Percentiles rank a stretch among this genome's conserved stretches.
Conservation (phyloP, 148 eudicot species). For the Nyssa sinensis region DNA sequence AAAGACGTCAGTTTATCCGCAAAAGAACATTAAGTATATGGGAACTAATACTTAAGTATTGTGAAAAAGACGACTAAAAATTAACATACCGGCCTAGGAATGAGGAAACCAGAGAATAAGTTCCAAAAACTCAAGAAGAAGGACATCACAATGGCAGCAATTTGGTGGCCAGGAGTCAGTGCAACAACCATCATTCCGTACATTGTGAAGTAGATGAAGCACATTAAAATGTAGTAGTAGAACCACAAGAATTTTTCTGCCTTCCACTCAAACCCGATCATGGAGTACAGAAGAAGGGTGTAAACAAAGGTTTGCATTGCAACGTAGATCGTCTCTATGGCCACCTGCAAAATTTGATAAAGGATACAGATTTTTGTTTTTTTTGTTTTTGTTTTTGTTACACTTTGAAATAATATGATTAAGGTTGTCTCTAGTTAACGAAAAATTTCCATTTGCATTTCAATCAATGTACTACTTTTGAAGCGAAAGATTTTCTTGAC, state of each 20-base stretch:
- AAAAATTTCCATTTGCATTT: background rate
- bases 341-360: slow-evolving; percentile 40
- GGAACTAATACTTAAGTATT: background rate
- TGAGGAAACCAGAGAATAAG: slow-evolving; percentile 67
- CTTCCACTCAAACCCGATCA: slow-evolving; percentile 77
- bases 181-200: slow-evolving; percentile 84
- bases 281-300: slow-evolving; percentile 49
- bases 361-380: background rate
- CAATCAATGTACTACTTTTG: background rate
- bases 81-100: slow-evolving; percentile 53
- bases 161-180: slow-evolving; percentile 56
- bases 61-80: background rate
- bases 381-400: background rate
- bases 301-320: slow-evolving; percentile 44
- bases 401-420: background rate
- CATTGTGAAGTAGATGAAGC: slow-evolving; percentile 59
- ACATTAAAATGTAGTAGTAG: slow-evolving; percentile 55
- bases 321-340: slow-evolving; percentile 51
- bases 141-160: slow-evolving; percentile 52
- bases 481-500: background rate
- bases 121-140: slow-evolving; percentile 78
- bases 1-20: background rate
- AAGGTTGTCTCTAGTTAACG: background rate
- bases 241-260: slow-evolving; percentile 47
- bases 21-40: background rate